Evolutionary conservation across 176 grass and related monocot genomes (phyloP), one percentile per base, ranked within the genome.

Genomic region (Rhynchospora breviuscula): DNA sequence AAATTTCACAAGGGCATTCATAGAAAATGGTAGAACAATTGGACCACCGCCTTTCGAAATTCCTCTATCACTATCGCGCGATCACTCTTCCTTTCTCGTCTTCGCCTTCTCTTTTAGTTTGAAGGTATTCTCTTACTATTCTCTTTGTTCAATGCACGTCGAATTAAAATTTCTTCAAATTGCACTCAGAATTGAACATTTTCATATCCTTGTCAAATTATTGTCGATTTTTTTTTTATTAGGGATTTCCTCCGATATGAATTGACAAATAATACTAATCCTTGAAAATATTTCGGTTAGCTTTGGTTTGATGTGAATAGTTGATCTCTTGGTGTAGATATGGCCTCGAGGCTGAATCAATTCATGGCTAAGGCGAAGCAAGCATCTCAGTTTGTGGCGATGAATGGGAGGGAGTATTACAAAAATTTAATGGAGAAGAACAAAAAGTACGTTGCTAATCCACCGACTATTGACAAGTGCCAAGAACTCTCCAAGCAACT

Each of bases 401-500:
- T 91, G 86, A 83, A 89, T 64, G 92, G 90, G 0, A 56, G 85
- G 35, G 52, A 67, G 8, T 94, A 91, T 80, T 93, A 94, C 86
- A 94, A 98, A 80, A 89, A 94, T 84, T 40, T 85, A 18, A 85
- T 98, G 89, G 95, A 94, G 90, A 98, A 93, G 81, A 98, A 98
- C 89, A 94, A 91, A 84, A 89, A 93, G 57, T 81, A 94, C 45
- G 85, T 98, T 72, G 90, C 87, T 75, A 83, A 94, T 83, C 92
- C 92, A 31, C 89, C 95, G 80, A 93, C 92, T 71, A 70, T 98
- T 15, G 92, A 98, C 74, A 94, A 88, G 89, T 91, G 89, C 79
- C 89, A 91, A 85, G 95, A 98, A 68, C 87, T 98, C 85, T 98
- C 95, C 78, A 94, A 93, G 80, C 88, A 98, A 84, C 90, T 98